phyloP scores from a whole-genome alignment of 129 eudicot species.

The Calendula officinalis region DNA sequence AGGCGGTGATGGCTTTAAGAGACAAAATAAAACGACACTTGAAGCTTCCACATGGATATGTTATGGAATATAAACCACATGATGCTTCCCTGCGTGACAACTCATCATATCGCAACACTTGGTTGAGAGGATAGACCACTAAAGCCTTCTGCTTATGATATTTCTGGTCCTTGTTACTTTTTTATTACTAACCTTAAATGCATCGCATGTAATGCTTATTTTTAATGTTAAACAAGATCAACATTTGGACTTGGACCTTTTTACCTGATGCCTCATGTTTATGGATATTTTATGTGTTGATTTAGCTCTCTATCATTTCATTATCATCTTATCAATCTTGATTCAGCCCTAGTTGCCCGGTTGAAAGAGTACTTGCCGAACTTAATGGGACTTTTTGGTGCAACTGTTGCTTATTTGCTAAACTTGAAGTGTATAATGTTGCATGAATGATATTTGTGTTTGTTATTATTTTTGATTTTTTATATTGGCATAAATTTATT shows the following conservation, averaged over 20 bases:
- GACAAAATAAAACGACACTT: slow-evolving; percentile 87
- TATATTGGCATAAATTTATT: too few species aligned
- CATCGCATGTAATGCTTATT: background rate
- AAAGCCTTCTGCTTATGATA: too few species aligned
- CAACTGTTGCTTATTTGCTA: too few species aligned
- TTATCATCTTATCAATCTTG: background rate
- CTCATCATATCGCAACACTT: slow-evolving; percentile 85
- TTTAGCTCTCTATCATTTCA: background rate
- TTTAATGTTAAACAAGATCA: background rate
- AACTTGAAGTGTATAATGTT: too few species aligned
- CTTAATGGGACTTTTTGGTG: too few species aligned
- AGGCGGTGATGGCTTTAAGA: slow-evolving; percentile 89
- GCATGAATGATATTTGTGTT: too few species aligned
- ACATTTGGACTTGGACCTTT: background rate
- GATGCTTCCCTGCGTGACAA: slow-evolving; percentile 85
- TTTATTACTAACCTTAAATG: background rate
- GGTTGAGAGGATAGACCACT: slow-evolving; percentile 66
- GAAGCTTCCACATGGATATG: slow-evolving; percentile 90
- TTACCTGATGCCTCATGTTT: background rate
- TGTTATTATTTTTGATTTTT: too few species aligned
- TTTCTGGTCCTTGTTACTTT: background rate
- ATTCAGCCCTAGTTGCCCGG: background rate
- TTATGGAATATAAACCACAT: slow-evolving; percentile 96
- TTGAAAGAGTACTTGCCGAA: too few species aligned
- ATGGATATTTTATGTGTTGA: slow-evolving; percentile 2